Percentiles rank a stretch among this genome's conserved stretches.
Evolutionary conservation across 495 filamentous ascomycete genomes (phyloP).

Genomic region (Penicillium canescens): DNA sequence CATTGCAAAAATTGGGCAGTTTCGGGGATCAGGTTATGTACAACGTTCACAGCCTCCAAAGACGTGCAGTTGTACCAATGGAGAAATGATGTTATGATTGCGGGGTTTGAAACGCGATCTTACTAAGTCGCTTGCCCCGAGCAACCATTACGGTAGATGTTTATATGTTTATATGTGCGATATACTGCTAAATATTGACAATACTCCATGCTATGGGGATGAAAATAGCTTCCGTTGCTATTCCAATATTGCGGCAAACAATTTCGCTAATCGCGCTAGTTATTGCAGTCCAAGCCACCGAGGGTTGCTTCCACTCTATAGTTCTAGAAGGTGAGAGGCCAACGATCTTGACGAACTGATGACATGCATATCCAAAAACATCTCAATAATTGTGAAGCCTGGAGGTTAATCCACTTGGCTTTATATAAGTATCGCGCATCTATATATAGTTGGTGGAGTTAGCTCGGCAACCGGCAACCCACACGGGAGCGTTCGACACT

Average conservation of each 20-base stretch:
- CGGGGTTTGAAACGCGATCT: not conserved
- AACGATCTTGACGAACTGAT: not conserved
- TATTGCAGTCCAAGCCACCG: not conserved
- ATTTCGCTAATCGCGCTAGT: not conserved
- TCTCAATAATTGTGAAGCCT: conserved; percentile 13
- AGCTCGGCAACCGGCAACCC: not conserved
- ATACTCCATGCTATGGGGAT: too few species aligned
- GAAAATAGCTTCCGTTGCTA: not conserved
- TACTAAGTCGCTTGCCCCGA: not conserved
- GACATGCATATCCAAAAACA: not conserved
- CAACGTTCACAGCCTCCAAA: not conserved
- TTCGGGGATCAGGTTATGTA: not conserved
- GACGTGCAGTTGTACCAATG: not conserved
- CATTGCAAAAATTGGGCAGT: conserved; percentile 16
- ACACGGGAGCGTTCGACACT: not conserved
- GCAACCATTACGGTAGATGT: too few species aligned
- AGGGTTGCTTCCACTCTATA: too few species aligned
- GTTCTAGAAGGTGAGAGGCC: too few species aligned
- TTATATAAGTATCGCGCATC: not conserved
- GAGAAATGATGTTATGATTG: conserved; percentile 1
- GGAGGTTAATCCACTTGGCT: not conserved
- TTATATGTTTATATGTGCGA: too few species aligned
- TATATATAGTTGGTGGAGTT: conserved; percentile 13
- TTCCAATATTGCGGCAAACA: not conserved
- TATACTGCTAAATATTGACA: too few species aligned